Evolutionary conservation across 371 early-diverging fungal species (phyloP), one percentile per base, ranked within the genome.

Genomic region (Mucor circinelloides): DNA sequence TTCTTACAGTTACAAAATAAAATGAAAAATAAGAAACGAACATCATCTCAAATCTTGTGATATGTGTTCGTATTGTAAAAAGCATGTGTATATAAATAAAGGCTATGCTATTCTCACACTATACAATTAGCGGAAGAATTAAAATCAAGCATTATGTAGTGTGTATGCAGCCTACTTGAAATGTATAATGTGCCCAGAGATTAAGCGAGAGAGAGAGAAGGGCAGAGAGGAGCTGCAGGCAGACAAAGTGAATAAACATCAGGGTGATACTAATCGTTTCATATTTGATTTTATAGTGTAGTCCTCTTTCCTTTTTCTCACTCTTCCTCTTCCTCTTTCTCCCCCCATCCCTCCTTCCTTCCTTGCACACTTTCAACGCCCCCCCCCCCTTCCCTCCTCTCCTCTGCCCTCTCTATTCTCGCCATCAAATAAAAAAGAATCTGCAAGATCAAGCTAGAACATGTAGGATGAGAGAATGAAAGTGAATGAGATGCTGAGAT

Each of bases 321-420:
- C 21, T 61, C 31, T 42, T 31, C 32, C 27, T 61, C 60, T 64
- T 28, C 40, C 19, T 52, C 52, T 42, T 34, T 57, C 31, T 50
- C 66, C 44, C 42, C 52, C 58, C 25, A 32, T 15, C 48, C 63
- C 48, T 40, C 56, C 40, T 46, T 17, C 56, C 31, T 42, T 42
- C 32, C 34, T 61, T 64, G 58, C 32, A 34, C 15, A 42, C 60
- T 42, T 55, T 50, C 25, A 44, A 17, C 17, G 17, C 66, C 44
- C 42, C 48, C 63, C 66, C 44, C 42, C 48, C 63, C 48, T 50
- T 58, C 48, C 27, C 7, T 63, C 46, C 19, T 9, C 46, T 46
- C 21, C 21, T 46, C 23, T n/a, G 9, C 23, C 3, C 46, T 40
- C 40, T 40, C 9, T 30, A 17, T 17, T 40, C 17, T 40, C 17